A percentile compares a stretch with the other conserved stretches of the same genome.
phyloP scores from a whole-genome alignment of 140 eudicot species.

The Flaveria floridana region DNA sequence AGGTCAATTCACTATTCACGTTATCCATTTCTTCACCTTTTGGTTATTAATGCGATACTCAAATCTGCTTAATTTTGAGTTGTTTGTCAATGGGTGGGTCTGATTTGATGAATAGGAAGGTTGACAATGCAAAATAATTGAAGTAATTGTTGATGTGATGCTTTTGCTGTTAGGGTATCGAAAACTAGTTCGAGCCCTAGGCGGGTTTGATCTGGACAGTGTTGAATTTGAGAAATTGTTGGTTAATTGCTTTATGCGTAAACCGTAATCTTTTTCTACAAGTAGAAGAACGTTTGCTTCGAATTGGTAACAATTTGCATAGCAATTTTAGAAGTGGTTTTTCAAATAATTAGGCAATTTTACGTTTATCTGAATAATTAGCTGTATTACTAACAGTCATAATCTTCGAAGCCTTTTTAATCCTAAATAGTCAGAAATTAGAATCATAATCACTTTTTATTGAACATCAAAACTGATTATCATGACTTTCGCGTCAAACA shows the following conservation, averaged over 20 bases:
- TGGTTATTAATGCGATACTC: neutral
- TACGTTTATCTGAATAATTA: neutral
- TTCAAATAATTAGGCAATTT: neutral
- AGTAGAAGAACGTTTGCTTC: neutral
- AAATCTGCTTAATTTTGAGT: neutral
- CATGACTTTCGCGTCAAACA: neutral
- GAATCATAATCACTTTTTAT: neutral
- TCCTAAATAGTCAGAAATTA: neutral
- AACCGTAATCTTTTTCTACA: neutral
- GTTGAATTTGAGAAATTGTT: neutral
- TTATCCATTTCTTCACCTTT: neutral
- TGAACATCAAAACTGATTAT: conserved; percentile 1
- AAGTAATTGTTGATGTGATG: neutral
- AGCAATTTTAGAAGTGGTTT: neutral
- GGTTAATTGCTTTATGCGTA: neutral
- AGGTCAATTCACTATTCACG: conserved; percentile 35
- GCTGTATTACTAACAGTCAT: neutral
- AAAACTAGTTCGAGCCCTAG: neutral
- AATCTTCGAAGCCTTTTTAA: neutral
- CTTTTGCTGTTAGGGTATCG: neutral
- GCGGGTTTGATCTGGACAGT: neutral
- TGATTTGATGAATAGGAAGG: neutral
- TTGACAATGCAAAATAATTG: neutral
- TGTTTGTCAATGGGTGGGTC: neutral
- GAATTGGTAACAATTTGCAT: neutral